Evolutionary conservation across 345 rosid genomes (phyloP).

Genomic region (Conringia planisiliqua): DNA sequence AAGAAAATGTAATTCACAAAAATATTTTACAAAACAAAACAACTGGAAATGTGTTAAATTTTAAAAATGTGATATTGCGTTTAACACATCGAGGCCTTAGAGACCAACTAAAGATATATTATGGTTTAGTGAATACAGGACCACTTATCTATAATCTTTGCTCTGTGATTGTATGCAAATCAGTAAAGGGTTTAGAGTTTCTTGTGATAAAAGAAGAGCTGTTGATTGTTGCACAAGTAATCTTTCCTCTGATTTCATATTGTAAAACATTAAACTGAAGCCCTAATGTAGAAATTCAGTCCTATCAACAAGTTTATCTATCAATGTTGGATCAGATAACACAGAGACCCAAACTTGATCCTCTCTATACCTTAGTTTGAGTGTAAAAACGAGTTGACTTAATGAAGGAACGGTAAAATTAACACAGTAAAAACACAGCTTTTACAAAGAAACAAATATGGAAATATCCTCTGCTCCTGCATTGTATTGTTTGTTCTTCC

Average conservation of each 20-base stretch:
- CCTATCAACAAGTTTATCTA: constrained; percentile 13
- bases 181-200: neutral
- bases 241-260: neutral
- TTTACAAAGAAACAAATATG: neutral
- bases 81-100: no score
- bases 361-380: constrained; percentile 3
- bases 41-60: no score
- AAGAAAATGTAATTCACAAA: no score
- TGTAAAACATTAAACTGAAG: neutral
- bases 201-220: neutral
- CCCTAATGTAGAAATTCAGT: neutral
- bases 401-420: neutral
- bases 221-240: constrained; percentile 7
- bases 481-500: neutral
- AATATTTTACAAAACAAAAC: no score
- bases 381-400: constrained; percentile 6
- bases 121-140: neutral
- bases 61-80: no score
- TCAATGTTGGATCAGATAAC: neutral
- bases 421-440: constrained; percentile 5
- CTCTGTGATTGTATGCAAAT: neutral
- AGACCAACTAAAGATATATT: no score
- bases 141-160: neutral
- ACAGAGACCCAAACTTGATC: constrained; percentile 9
- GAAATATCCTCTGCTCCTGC: constrained; percentile 15